A percentile compares a stretch with the other conserved stretches of the same genome.
These are phyloP conservation scores for Przewalskia tangutica DNA, from an alignment of 257 asterid species.

Conservation along the genomic window DNA sequence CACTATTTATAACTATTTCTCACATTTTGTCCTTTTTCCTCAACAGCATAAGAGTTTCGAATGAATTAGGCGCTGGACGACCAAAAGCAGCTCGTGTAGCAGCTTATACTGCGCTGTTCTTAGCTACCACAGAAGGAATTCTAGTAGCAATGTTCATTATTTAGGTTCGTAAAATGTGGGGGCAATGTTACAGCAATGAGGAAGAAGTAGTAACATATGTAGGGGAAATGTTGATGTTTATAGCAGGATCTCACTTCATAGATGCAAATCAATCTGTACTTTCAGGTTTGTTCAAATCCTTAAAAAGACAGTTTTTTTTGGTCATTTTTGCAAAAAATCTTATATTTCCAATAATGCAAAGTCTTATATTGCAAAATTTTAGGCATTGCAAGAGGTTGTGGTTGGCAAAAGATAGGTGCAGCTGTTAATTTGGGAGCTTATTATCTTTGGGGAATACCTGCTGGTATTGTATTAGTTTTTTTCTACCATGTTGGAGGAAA, in stretches of 20 bases:
- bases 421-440: constrained; percentile 49
- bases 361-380: not conserved
- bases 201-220: constrained; percentile 38
- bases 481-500: constrained; percentile 50
- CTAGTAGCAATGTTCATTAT: constrained; percentile 36
- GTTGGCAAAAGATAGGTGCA: constrained; percentile 77
- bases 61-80: constrained; percentile 58
- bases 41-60: constrained; percentile 50
- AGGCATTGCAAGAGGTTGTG: constrained; percentile 36
- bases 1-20: not conserved
- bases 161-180: constrained; percentile 46
- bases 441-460: constrained; percentile 54
- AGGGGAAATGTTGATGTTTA: constrained; percentile 41
- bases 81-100: constrained; percentile 53
- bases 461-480: constrained; percentile 42
- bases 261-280: constrained; percentile 40
- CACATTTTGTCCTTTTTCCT: not conserved
- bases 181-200: constrained; percentile 48
- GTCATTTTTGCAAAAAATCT: not conserved
- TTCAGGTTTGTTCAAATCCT: constrained; percentile 17
- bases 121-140: constrained; percentile 41
- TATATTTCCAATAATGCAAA: constrained; percentile 21
- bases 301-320: not conserved
- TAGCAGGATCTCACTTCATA: constrained; percentile 38
- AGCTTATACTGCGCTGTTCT: constrained; percentile 30